These are phyloP conservation scores for Trichoderma pleuroti DNA, from an alignment of 2,329 filamentous ascomycete species.

Conservation along the genomic window DNA sequence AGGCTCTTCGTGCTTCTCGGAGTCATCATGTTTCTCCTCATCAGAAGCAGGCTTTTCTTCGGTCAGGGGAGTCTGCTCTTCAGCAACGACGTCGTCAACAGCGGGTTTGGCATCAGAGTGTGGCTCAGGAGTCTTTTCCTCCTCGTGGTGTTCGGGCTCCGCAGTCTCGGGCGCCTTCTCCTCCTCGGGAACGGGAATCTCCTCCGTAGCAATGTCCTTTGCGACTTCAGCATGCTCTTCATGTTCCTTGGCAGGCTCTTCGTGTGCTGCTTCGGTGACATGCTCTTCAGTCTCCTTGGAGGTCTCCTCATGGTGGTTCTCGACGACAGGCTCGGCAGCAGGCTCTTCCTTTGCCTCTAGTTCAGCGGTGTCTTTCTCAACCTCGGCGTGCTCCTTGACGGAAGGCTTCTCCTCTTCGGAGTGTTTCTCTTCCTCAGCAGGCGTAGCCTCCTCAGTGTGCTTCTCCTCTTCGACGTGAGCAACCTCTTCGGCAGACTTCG, in stretches of 20 bases:
- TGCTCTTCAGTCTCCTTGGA: slow-evolving; percentile 16
- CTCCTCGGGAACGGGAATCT: not conserved
- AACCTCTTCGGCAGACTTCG: not conserved
- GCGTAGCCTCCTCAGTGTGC: not conserved
- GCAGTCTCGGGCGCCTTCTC: not conserved
- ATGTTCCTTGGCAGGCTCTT: not conserved
- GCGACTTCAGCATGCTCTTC: not conserved
- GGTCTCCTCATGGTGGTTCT: slow-evolving; percentile 1
- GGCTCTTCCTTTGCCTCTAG: slow-evolving; percentile 15
- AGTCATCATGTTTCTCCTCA: not conserved
- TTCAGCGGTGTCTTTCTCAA: slow-evolving; percentile 1
- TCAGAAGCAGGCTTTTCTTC: not conserved
- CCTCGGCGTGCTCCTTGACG: not conserved
- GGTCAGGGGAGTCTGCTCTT: not conserved
- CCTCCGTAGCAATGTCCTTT: not conserved
- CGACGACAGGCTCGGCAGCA: slow-evolving; percentile 5
- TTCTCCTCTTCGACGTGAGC: not conserved
- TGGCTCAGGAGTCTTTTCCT: not conserved
- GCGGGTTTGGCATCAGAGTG: not conserved
- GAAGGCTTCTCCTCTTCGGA: not conserved
- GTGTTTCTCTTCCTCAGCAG: not conserved
- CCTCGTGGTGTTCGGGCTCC: not conserved
- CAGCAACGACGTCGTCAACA: not conserved
- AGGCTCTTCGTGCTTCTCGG: slow-evolving; percentile 1
- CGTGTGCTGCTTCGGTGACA: not conserved